These are phyloP conservation scores for Fusarium sterilihyphosum DNA, from an alignment of 2,329 filamentous ascomycete species.

Conservation along the genomic window DNA sequence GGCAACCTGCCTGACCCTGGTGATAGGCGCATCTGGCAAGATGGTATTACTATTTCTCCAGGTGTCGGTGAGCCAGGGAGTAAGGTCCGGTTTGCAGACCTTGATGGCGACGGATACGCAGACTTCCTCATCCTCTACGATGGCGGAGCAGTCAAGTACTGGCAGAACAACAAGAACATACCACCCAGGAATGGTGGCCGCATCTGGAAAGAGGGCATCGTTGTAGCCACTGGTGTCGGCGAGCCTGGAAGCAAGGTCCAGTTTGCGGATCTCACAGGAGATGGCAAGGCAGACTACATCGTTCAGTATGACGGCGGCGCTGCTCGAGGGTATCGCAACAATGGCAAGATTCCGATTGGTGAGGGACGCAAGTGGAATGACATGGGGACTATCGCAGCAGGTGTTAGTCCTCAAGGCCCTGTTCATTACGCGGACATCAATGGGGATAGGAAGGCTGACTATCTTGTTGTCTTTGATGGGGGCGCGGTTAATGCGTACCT, in stretches of 20 bases:
- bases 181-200: not conserved
- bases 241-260: slow-evolving; percentile 11
- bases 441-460: slow-evolving; percentile 28
- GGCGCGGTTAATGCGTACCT: slow-evolving; percentile 25
- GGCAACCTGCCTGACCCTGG: not conserved
- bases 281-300: slow-evolving; percentile 16
- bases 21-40: slow-evolving; percentile 4
- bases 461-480: slow-evolving; percentile 12
- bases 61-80: slow-evolving; percentile 3
- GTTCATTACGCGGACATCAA: slow-evolving; percentile 30
- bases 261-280: slow-evolving; percentile 22
- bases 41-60: slow-evolving; percentile 1
- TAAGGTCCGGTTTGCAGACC: slow-evolving; percentile 27
- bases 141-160: slow-evolving; percentile 15
- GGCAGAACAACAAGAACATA: slow-evolving; percentile 18
- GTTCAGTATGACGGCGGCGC: slow-evolving; percentile 19
- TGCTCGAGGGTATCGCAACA: slow-evolving; percentile 11
- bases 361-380: slow-evolving; percentile 10
- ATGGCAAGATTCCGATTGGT: not conserved
- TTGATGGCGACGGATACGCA: slow-evolving; percentile 19
- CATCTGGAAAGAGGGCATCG: slow-evolving; percentile 24
- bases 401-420: slow-evolving; percentile 14
- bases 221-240: slow-evolving; percentile 2
- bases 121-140: slow-evolving; percentile 19
- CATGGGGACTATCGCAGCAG: slow-evolving; percentile 11